A percentile compares a stretch with the other conserved stretches of the same genome.
phyloP scores from a whole-genome alignment of 1,139 yeast genomes.

The Suhomyces choctaworum region DNA sequence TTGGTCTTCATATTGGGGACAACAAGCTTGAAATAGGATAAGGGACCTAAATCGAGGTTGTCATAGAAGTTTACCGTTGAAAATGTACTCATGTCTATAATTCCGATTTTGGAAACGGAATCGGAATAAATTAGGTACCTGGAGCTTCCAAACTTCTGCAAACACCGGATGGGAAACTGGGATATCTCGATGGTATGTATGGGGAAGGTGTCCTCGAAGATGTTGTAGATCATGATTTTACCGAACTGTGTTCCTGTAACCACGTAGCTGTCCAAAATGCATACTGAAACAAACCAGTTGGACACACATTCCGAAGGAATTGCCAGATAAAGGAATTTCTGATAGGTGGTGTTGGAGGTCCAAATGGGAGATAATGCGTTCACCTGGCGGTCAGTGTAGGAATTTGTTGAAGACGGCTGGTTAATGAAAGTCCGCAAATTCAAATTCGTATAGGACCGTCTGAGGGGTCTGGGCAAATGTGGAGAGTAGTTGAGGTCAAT shows the following conservation, averaged over 20 bases:
- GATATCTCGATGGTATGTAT: slow-evolving; percentile 24
- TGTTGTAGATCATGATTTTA: slow-evolving; percentile 25
- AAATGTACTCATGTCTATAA: slow-evolving; percentile 25
- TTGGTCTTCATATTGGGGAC: slow-evolving; percentile 6
- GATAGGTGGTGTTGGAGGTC: slow-evolving; percentile 20
- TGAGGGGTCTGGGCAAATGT: slow-evolving; percentile 9
- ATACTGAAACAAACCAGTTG: slow-evolving; percentile 27
- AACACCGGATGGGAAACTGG: slow-evolving; percentile 28
- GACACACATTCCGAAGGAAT: slow-evolving; percentile 22
- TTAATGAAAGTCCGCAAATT: slow-evolving; percentile 7
- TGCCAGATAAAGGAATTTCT: slow-evolving; percentile 22
- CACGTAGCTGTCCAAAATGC: slow-evolving; percentile 18
- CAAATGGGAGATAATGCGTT: slow-evolving; percentile 23
- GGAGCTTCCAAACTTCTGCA: slow-evolving; percentile 22
- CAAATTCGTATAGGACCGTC: slow-evolving; percentile 11
- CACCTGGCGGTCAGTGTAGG: slow-evolving; percentile 21
- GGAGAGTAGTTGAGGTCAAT: slow-evolving; percentile 6
- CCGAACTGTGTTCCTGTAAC: slow-evolving; percentile 42
- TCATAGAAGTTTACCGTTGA: slow-evolving; percentile 23
- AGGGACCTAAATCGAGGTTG: slow-evolving; percentile 32
- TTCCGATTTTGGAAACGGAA: slow-evolving; percentile 35
- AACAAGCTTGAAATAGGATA: slow-evolving; percentile 19
- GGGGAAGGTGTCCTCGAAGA: slow-evolving; percentile 18
- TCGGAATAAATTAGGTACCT: slow-evolving; percentile 30
- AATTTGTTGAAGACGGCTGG: slow-evolving; percentile 2